A percentile compares a stretch with the other conserved stretches of the same genome.
Conservation (phyloP, 345 rosid genomes). For the Mercurialis annua region DNA sequence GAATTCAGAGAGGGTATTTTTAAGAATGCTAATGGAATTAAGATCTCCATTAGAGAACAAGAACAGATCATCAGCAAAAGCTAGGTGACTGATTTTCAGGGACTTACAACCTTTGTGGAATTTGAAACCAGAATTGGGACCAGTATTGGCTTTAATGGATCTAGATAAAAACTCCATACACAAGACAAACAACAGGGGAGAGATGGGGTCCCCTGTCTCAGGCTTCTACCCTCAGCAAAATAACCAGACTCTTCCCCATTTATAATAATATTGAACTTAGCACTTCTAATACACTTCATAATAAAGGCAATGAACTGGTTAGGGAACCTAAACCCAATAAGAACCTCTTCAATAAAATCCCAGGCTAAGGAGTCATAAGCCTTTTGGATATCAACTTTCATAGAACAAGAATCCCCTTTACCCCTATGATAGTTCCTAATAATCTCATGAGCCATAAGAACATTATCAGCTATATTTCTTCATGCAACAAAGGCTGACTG, state of each 20-base stretch:
- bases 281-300: not conserved
- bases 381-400: too few species aligned
- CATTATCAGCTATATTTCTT: not conserved
- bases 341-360: not conserved
- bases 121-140: not conserved
- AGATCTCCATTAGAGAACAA: not conserved
- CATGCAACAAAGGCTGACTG: not conserved
- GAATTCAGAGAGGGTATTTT: not conserved
- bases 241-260: not conserved
- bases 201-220: not conserved
- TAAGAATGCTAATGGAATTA: not conserved
- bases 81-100: not conserved
- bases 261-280: not conserved
- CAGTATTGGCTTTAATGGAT: not conserved
- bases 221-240: not conserved
- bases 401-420: too few species aligned
- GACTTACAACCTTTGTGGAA: not conserved
- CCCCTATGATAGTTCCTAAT: too few species aligned
- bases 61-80: too few species aligned
- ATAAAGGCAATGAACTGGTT: not conserved
- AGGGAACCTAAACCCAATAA: not conserved
- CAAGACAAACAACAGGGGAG: not conserved
- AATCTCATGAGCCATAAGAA: not conserved
- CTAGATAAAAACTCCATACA: not conserved
- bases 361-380: too few species aligned